Percentiles rank a stretch among this genome's conserved stretches.
Conservation (phyloP, 352 stramenopile genomes). For the Pythium periplocum region DNA sequence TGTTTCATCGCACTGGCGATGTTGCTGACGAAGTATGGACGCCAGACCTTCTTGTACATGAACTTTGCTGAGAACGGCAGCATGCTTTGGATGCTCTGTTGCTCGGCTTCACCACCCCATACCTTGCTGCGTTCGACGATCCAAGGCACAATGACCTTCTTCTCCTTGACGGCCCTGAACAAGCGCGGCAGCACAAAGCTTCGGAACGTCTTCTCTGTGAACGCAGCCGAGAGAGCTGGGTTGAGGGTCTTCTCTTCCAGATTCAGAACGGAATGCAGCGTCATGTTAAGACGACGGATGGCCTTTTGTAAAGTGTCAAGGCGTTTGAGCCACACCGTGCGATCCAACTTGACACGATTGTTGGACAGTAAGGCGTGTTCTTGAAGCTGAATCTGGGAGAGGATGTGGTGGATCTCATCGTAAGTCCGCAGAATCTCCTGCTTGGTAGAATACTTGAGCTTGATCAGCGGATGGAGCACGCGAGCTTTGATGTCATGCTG, state of each 20-base stretch:
- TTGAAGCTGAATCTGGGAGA: conserved; percentile 53
- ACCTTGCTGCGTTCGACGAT: conserved; percentile 83
- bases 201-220: conserved; percentile 69
- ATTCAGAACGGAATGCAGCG: conserved; percentile 62
- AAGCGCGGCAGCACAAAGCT: conserved; percentile 72
- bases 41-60: conserved; percentile 82
- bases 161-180: conserved; percentile 69
- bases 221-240: conserved; percentile 48
- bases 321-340: conserved; percentile 44
- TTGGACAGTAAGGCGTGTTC: conserved; percentile 36
- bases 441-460: conserved; percentile 53
- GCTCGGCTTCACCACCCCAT: conserved; percentile 70
- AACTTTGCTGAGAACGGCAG: conserved; percentile 73
- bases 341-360: conserved; percentile 26
- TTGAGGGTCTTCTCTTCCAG: conserved; percentile 69
- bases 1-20: conserved; percentile 76
- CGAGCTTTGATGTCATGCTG: conserved; percentile 68
- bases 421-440: conserved; percentile 60
- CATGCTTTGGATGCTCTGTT: conserved; percentile 61
- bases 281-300: conserved; percentile 64
- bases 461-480: conserved; percentile 59
- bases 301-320: conserved; percentile 62
- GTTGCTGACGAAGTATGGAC: conserved; percentile 77
- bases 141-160: conserved; percentile 80
- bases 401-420: conserved; percentile 49